Percentiles rank a stretch among this genome's conserved stretches.
Evolutionary conservation across 805 yeast species (phyloP).

Genomic region (Schwanniomyces occidentalis): DNA sequence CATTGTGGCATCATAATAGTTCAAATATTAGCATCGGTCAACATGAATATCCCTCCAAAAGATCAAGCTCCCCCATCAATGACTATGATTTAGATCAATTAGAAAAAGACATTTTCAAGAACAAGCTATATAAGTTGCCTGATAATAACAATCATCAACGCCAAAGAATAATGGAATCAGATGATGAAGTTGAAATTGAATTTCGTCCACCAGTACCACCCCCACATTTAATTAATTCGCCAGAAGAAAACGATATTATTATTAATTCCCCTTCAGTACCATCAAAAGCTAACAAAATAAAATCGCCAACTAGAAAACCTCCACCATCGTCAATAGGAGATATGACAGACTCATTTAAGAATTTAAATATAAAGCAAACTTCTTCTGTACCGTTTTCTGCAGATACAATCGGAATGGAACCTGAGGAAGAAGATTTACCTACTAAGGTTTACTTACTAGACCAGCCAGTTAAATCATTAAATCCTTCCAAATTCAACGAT

Average conservation of each 20-base stretch:
- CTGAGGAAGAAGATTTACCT: constrained; percentile 26
- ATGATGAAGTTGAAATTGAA: constrained; percentile 12
- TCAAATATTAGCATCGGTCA: constrained; percentile 1
- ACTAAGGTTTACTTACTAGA: constrained; percentile 38
- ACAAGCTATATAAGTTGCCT: constrained; percentile 1
- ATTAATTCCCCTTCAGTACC: constrained; percentile 5
- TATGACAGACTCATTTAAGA: constrained; percentile 1
- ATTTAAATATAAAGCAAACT: constrained; percentile 6
- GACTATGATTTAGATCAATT: constrained; percentile 14
- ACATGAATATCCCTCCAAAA: constrained; percentile 3
- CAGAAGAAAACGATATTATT: constrained; percentile 1
- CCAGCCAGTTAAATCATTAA: constrained; percentile 32
- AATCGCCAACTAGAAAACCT: constrained; percentile 22
- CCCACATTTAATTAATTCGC: constrained; percentile 15
- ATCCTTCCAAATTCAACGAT: constrained; percentile 16
- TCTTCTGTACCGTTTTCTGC: constrained; percentile 43
- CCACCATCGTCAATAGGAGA: constrained; percentile 14
- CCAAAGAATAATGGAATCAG: constrained; percentile 2
- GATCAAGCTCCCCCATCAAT: constrained; percentile 21
- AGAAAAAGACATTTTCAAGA: too few relatives aligned
- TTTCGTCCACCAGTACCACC: constrained; percentile 25
- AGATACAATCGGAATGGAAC: constrained; percentile 38
- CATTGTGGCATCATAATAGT: constrained; percentile 19
- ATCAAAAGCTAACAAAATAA: constrained; percentile 2
- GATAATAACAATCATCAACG: constrained; percentile 3